phyloP scores from a whole-genome alignment of 495 filamentous ascomycete genomes.

The Neurospora intermedia region DNA sequence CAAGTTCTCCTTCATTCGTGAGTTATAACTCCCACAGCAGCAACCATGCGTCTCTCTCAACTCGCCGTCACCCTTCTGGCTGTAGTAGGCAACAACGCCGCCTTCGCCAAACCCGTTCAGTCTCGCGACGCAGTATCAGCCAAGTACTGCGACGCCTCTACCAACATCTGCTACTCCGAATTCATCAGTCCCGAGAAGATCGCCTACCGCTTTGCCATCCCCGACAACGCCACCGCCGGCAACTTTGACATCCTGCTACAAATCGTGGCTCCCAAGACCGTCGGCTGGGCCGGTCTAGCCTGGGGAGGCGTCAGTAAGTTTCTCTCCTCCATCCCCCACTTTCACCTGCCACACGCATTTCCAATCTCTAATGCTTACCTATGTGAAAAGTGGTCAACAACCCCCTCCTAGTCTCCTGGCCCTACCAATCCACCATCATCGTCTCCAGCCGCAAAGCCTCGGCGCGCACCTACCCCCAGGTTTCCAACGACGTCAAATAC shows the following conservation, averaged over 20 bases:
- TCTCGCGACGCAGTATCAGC: conserved; percentile 6
- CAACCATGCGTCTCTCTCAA: conserved; percentile 23
- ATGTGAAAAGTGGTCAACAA: conserved; percentile 22
- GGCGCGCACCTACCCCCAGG: conserved; percentile 17
- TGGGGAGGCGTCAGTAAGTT: conserved; percentile 23
- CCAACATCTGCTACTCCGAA: conserved; percentile 28
- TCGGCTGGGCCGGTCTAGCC: conserved; percentile 29
- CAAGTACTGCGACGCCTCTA: conserved; percentile 24
- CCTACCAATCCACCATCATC: conserved; percentile 17
- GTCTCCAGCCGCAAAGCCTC: conserved; percentile 22
- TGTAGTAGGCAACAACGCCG: conserved; percentile 11
- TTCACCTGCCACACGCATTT: neutral
- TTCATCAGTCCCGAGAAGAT: conserved; percentile 20
- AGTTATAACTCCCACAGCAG: neutral
- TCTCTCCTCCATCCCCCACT: no score
- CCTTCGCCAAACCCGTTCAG: conserved; percentile 11
- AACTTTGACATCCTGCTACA: conserved; percentile 27
- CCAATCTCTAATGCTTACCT: neutral
- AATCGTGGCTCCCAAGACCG: conserved; percentile 26
- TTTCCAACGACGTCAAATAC: conserved; percentile 16
- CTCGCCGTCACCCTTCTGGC: conserved; percentile 15
- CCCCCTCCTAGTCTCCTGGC: conserved; percentile 28
- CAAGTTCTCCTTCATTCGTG: neutral
- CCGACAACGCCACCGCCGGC: conserved; percentile 22
- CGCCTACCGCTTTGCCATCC: conserved; percentile 28